Evolutionary conservation across 768 basidiomycete genomes (phyloP).

Genomic region (Hericium rajendrae): DNA sequence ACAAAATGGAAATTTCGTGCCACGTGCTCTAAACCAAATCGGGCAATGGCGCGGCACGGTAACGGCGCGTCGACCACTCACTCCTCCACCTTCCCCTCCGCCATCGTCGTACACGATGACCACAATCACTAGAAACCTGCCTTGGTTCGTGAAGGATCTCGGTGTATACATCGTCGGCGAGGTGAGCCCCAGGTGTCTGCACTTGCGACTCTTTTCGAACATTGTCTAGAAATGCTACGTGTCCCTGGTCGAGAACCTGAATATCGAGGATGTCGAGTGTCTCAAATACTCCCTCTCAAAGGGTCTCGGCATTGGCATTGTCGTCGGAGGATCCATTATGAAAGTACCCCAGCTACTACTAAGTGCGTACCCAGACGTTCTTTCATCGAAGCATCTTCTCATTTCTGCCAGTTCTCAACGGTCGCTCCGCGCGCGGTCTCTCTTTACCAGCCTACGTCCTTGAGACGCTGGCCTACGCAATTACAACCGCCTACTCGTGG

Average conservation of each 20-base stretch:
- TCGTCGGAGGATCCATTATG: constrained; percentile 88
- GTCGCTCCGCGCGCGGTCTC: constrained; percentile 76
- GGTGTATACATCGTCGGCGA: constrained; percentile 76
- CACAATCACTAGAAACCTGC: constrained; percentile 73
- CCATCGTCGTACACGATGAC: constrained; percentile 38
- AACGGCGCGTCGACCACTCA: background rate
- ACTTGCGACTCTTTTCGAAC: background rate
- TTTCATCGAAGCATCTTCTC: background rate
- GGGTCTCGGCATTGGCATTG: constrained; percentile 85
- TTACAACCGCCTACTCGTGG: constrained; percentile 81
- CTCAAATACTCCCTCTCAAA: constrained; percentile 90
- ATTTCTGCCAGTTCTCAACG: constrained; percentile 46
- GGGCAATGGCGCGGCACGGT: background rate
- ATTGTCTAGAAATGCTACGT: constrained; percentile 76
- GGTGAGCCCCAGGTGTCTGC: constrained; percentile 29
- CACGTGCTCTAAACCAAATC: background rate
- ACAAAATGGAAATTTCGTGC: background rate
- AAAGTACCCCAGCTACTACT: constrained; percentile 91
- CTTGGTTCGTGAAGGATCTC: constrained; percentile 74
- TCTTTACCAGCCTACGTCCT: constrained; percentile 81
- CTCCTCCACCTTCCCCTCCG: background rate
- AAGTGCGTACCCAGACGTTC: constrained; percentile 39
- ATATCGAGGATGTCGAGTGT: constrained; percentile 70
- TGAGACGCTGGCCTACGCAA: constrained; percentile 85
- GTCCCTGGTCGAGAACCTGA: constrained; percentile 78